Evolutionary conservation across 2,329 filamentous ascomycete species (phyloP), one percentile per base, ranked within the genome.

Genomic region (Knufia petricola): DNA sequence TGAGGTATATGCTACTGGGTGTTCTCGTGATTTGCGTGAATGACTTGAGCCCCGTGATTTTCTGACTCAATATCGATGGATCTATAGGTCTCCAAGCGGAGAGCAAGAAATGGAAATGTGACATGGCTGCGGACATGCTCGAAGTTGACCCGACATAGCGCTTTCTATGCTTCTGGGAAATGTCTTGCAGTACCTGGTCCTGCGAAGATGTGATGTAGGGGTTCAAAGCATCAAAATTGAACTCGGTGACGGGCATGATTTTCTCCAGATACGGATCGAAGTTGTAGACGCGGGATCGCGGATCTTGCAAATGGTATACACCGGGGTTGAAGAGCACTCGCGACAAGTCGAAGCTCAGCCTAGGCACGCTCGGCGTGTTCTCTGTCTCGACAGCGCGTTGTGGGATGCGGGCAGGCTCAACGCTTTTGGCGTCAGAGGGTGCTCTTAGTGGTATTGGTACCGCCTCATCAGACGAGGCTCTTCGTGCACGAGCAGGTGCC

Each of bases 121-220:
- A 78, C 38, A 98, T 73, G 44, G 85, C 81, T 2, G 82, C 74
- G 1, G 90, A 95, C 88, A 95, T 95, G 67, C 90, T 96, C 1
- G 92, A 98, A 0, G 92, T 96, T 10, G 92, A 98, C 8, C 92
- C 92, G 9, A 88, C 83, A 62, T 94, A 98, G 61, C 85, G 94
- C 63, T 82, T 87, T 10, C 73, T 69, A 52, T 85, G 67, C 47
- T 79, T 66, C 43, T 73, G 71, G 1, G 87, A 85, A 36, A 92
- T 77, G 1, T 73, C 63, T n/a, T 82, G 75, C 17, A 42, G n/a
- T n/a, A 21, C 10, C 4, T 69, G 66, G 62, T 98, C 92, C 62
- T 85, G 82, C 8, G 90, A 96, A 0, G 92, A 95, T 0, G 89
- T 95, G 55, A 95, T 81, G 65, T 95, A 98, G 54, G 82, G 76